These are phyloP conservation scores for Aspergillus phoenicis DNA, from an alignment of 2,329 filamentous ascomycete species.

Conservation along the genomic window DNA sequence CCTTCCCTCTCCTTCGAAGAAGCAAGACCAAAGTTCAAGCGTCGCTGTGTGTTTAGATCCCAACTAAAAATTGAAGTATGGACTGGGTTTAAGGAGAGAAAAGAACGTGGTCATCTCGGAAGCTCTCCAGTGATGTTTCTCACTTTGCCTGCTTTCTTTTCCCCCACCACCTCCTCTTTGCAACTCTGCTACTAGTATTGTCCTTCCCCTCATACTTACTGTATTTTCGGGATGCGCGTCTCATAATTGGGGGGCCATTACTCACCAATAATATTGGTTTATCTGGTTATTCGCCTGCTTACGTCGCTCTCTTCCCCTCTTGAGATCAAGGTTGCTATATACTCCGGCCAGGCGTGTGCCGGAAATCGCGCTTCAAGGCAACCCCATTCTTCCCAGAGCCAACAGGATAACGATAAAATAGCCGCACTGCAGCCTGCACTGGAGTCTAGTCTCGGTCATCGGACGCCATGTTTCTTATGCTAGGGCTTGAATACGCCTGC, in stretches of 20 bases:
- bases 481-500: not conserved
- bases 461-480: not conserved
- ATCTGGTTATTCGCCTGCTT: not conserved
- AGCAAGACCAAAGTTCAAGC: not conserved
- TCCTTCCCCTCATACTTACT: not conserved
- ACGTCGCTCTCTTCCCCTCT: constrained; percentile 1
- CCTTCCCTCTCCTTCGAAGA: not conserved
- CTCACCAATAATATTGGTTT: not conserved
- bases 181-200: not conserved
- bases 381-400: constrained; percentile 10
- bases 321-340: constrained; percentile 12
- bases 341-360: not conserved
- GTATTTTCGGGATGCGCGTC: not conserved
- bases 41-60: constrained; percentile 1
- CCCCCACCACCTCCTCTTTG: not conserved
- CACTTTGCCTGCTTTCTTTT: not conserved
- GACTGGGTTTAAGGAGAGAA: not conserved
- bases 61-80: not conserved
- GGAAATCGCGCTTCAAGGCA: constrained; percentile 14
- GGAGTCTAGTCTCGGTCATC: not conserved
- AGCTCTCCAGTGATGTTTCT: constrained; percentile 2
- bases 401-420: not conserved
- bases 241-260: constrained; percentile 12
- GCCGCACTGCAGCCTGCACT: not conserved
- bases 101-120: constrained; percentile 17